Base-by-base conservation (phyloP, 257 asterid genomes). In the Echites panduratus region DNA sequence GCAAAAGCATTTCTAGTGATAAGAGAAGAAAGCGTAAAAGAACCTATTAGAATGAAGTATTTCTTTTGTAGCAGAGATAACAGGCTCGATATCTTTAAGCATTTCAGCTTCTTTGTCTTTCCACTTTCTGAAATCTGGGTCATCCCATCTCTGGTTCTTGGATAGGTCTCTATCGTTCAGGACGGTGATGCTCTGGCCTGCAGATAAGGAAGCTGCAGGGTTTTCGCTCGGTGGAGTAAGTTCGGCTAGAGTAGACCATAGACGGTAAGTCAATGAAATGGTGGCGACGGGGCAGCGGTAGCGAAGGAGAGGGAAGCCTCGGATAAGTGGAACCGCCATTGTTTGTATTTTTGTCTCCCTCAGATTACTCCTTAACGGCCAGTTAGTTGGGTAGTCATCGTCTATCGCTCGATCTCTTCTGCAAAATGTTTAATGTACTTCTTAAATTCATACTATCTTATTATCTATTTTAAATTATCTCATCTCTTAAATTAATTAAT, bases 1-100 rank as follows among this genome's bases (percentile, higher is more conserved):
- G 50, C 27, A 0, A 6, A 35, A n/a, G 10, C 38, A 56, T 7
- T n/a, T 29, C 6, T 47, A 47, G 61, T 40, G 16, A 73, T 68
- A 45, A 66, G 62, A 47, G 38, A 62, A 27, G 53, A 53, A 74
- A 45, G 44, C n/a, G 4, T 14, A 19, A 40, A 44, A 56, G 44
- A 38, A 90, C 96, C 94, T 89, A 19, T 83, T 38, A 0, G 97
- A 90, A 85, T 93, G 98, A 65, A 93, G 89, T 57, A 93, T 90
- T 61, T 87, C 86, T 73, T 93, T 93, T 66, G 90, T 76, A 50
- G 84, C 88, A 56, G 61, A 73, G 74, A 80, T 78, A 71, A 89
- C 70, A 73, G 96, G 93, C 63, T 89, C 89, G 63, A 90, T 82
- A 40, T 93, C 98, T 41, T 78, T 76, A 45, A 84, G 90, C 57